Percentiles rank a stretch among this genome's conserved stretches.
Conservation (phyloP, 768 basidiomycete species). For the Austroboletus festivus region DNA sequence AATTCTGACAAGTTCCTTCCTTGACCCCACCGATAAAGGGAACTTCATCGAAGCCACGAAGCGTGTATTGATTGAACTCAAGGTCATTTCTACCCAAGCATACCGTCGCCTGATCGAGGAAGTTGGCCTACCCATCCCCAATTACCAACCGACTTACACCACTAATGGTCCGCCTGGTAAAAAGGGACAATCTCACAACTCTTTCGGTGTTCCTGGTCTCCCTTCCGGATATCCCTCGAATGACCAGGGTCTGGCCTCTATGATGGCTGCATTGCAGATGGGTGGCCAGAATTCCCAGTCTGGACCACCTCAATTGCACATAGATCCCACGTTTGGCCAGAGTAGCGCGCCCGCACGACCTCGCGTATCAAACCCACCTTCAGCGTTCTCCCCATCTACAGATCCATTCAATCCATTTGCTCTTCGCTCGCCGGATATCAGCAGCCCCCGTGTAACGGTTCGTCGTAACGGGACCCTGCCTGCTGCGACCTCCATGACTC, state of each 20-base stretch:
- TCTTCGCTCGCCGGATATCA: slow-evolving; percentile 46
- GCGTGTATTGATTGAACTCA: slow-evolving; percentile 84
- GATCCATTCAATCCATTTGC: slow-evolving; percentile 61
- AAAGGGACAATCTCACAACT: slow-evolving; percentile 52
- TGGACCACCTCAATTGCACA: slow-evolving; percentile 68
- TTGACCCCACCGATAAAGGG: slow-evolving; percentile 67
- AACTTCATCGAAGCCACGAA: slow-evolving; percentile 83
- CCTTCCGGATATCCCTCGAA: slow-evolving; percentile 79
- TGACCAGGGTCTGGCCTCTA: slow-evolving; percentile 82
- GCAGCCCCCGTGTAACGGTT: slow-evolving; percentile 46
- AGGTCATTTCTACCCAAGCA: slow-evolving; percentile 91
- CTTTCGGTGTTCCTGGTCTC: slow-evolving; percentile 69
- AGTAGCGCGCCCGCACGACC: slow-evolving; percentile 44
- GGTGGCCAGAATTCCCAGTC: slow-evolving; percentile 84
- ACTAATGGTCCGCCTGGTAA: slow-evolving; percentile 56
- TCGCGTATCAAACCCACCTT: slow-evolving; percentile 40
- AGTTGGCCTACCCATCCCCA: slow-evolving; percentile 87
- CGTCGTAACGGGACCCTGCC: slow-evolving; percentile 42
- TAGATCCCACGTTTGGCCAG: slow-evolving; percentile 60
- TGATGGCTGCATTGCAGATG: slow-evolving; percentile 93
- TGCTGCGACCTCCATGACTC: slow-evolving; percentile 32
- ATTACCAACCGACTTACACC: slow-evolving; percentile 77
- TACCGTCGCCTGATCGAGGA: slow-evolving; percentile 93
- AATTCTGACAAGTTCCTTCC: slow-evolving; percentile 82
- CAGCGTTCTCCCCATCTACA: slow-evolving; percentile 48